Evolutionary conservation across 441 rosid genomes (phyloP), one percentile per base, ranked within the genome.

Genomic region (Isatis lusitanica): DNA sequence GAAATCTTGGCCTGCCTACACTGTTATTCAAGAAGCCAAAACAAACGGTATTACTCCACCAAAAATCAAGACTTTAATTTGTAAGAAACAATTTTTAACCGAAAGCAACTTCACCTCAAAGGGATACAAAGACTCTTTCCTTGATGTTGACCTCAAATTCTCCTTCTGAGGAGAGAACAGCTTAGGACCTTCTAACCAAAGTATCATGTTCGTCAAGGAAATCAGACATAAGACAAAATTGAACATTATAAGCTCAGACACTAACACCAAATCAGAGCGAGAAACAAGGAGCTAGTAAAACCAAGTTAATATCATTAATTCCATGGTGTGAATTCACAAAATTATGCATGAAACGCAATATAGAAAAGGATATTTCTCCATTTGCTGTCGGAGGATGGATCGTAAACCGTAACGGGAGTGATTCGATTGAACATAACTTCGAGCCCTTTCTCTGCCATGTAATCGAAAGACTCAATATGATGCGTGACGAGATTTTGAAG

Each of bases 1-100:
- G 99, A 95, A 73, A 77, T 73, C 80, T 88, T 95, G 0, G 98
- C 96, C 65, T 91, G 97, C 38, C 98, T 80, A 84, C 96, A 89
- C 98, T 95, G 85, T 78, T 77, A 60, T 10, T 15, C 55, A 50
- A 70, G 36, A 40, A 58, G 5, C 70, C 52, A 51, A 76, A 64
- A 39, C 3, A 59, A 60, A 58, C 4, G 2, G 16, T 13, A 43
- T 4, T 39, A 76, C 40, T n/a, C 61, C 66, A 65, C 64, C 59
- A 78, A 43, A 61, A 11, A 10, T 57, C 28, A 42, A 62, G 7
- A 24, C 55, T 48, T 4, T 68, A 42, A 35, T 8, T 47, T 16
- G 16, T 10, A 26, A 60, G 30, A 56, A 21, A 5, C 28, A 56
- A 12, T 47, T 30, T 17, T 11, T 13, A 31, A 60, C 15, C 44